Evolutionary conservation across 345 rosid species (phyloP).

Genomic region (Triadica sebifera): DNA sequence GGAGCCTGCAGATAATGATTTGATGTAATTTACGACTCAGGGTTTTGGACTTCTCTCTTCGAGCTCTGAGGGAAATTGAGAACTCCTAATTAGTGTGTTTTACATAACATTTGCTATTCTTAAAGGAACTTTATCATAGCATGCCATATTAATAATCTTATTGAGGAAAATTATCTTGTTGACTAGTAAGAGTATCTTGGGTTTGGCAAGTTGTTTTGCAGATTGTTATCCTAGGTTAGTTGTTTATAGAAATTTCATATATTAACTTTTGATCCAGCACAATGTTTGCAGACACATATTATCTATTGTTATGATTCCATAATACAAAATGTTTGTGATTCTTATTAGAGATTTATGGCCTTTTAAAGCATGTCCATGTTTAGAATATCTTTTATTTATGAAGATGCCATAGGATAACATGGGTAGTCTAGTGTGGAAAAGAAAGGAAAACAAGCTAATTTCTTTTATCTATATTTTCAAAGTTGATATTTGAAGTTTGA

Average conservation of each 20-base stretch:
- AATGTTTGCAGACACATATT: background rate
- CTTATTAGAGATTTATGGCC: background rate
- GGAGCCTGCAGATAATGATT: background rate
- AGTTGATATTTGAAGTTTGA: background rate
- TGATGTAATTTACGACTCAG: background rate
- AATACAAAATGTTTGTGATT: background rate
- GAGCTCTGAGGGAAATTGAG: background rate
- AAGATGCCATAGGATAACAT: background rate
- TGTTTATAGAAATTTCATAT: background rate
- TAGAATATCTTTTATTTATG: background rate
- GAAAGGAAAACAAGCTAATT: background rate
- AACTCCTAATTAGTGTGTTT: background rate
- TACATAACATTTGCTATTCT: background rate
- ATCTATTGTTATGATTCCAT: background rate
- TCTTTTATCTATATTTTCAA: background rate
- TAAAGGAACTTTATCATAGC: slow-evolving; percentile 1
- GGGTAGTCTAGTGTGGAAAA: background rate
- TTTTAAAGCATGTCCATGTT: background rate
- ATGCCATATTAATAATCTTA: background rate
- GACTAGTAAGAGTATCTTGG: background rate
- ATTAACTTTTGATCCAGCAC: background rate
- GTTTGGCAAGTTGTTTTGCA: background rate
- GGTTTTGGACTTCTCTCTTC: background rate
- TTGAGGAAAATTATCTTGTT: background rate
- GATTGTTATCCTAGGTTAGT: background rate